phyloP scores from a whole-genome alignment of 148 eudicot species.

The Selenicereus undatus region DNA sequence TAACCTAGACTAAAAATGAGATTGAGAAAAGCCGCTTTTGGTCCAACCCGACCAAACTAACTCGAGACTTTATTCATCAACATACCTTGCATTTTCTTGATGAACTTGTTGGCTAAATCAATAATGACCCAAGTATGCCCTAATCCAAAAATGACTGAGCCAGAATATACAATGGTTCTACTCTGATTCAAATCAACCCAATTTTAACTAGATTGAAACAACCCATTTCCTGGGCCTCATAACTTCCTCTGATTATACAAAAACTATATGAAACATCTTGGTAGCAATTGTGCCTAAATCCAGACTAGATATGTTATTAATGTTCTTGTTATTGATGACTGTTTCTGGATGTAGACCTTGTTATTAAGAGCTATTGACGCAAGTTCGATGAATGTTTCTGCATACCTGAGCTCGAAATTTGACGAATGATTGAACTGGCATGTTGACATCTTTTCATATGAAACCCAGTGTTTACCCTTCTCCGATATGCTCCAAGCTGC shows the following conservation, averaged over 20 bases:
- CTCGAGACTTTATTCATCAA: no score
- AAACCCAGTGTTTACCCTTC: neutral
- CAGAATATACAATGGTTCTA: neutral
- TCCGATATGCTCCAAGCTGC: neutral
- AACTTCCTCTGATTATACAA: neutral
- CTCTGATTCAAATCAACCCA: neutral
- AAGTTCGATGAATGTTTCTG: neutral
- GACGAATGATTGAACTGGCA: neutral
- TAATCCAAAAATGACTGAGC: neutral
- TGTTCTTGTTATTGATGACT: neutral
- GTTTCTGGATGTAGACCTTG: neutral
- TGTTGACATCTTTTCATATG: neutral
- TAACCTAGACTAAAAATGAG: neutral
- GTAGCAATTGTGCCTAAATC: no score
- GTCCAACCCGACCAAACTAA: no score
- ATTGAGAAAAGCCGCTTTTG: neutral
- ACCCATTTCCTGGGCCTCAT: neutral
- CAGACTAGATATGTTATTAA: no score
- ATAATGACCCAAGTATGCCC: neutral
- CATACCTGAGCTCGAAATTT: neutral
- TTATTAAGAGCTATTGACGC: no score
- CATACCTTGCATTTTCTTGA: no score
- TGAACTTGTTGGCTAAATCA: neutral
- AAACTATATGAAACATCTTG: no score
- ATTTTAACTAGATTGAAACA: neutral